Percentiles rank a stretch among this genome's conserved stretches.
These are phyloP conservation scores for Haplosporangium sp. DNA, from an alignment of 371 early-diverging fungal species.

Conservation along the genomic window DNA sequence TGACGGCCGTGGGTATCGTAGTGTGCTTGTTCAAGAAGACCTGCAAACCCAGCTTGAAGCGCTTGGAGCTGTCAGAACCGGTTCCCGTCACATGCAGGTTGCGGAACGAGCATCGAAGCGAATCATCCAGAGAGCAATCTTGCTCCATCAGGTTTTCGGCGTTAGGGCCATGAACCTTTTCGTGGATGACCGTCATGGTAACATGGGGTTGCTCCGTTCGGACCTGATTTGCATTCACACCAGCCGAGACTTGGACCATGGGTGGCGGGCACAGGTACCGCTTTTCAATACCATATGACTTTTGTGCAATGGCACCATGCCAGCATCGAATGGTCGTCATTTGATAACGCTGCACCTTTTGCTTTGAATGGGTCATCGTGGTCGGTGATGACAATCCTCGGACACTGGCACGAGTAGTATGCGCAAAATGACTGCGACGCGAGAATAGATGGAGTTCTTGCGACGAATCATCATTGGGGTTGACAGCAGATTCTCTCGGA, in stretches of 20 bases:
- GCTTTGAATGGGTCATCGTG: constrained; percentile 33
- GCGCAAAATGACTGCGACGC: constrained; percentile 20
- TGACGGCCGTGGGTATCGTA: constrained; percentile 60
- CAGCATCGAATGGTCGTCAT: constrained; percentile 69
- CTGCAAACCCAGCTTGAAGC: constrained; percentile 72
- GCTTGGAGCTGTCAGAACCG: constrained; percentile 73
- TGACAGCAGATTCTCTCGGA: not conserved
- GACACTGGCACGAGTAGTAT: not conserved
- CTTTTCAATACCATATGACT: constrained; percentile 85
- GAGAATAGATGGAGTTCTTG: constrained; percentile 50
- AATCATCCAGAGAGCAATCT: constrained; percentile 45
- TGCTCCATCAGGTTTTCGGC: constrained; percentile 58
- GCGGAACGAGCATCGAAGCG: constrained; percentile 56
- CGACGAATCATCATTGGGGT: constrained; percentile 24
- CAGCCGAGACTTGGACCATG: constrained; percentile 69
- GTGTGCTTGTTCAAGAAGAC: constrained; percentile 51
- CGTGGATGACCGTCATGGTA: constrained; percentile 66
- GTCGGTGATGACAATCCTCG: not conserved
- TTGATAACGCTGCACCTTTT: constrained; percentile 51
- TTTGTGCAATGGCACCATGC: constrained; percentile 79
- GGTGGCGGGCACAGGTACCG: constrained; percentile 86
- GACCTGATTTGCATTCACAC: constrained; percentile 58
- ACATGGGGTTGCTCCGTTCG: constrained; percentile 63
- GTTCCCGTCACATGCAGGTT: constrained; percentile 78
- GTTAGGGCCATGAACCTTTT: constrained; percentile 41